Percentiles rank a stretch among this genome's conserved stretches.
phyloP scores from a whole-genome alignment of 805 yeast genomes.

The Candida xiaguanensis region DNA sequence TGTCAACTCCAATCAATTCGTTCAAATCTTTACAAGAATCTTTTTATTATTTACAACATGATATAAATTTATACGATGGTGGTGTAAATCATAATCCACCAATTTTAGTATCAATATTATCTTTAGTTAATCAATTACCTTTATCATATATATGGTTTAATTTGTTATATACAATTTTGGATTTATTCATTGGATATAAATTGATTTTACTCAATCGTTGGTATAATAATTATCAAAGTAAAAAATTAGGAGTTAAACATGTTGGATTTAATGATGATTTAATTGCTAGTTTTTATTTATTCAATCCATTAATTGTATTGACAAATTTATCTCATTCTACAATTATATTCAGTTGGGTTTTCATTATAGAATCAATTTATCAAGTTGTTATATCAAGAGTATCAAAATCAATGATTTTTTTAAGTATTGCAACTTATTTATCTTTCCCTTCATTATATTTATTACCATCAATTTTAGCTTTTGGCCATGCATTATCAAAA shows the following conservation, averaged over 20 bases:
- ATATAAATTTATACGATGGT: constrained; percentile 71
- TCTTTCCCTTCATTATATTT: constrained; percentile 61
- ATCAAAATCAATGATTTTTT: constrained; percentile 43
- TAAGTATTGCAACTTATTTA: constrained; percentile 64
- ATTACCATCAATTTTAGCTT: constrained; percentile 51
- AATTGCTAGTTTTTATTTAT: constrained; percentile 61
- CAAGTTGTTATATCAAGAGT: constrained; percentile 40
- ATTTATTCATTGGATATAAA: constrained; percentile 52
- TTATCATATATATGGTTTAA: constrained; percentile 21
- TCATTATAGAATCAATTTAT: constrained; percentile 46
- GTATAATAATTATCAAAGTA: constrained; percentile 24
- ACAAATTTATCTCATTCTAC: constrained; percentile 71
- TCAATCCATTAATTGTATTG: constrained; percentile 77
- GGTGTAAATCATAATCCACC: constrained; percentile 89
- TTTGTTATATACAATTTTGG: constrained; percentile 54
- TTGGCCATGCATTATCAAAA: constrained; percentile 21
- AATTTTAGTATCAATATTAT: constrained; percentile 52
- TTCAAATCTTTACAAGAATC: constrained; percentile 46
- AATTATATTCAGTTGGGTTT: constrained; percentile 54
- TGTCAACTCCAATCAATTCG: constrained; percentile 73
- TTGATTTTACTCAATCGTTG: constrained; percentile 49
- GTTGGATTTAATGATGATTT: constrained; percentile 36
- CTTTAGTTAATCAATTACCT: constrained; percentile 27
- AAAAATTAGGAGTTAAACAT: constrained; percentile 14
- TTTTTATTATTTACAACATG: constrained; percentile 53